phyloP scores from a whole-genome alignment of 2,329 filamentous ascomycete species.

The Sordariomycetes sp. region DNA sequence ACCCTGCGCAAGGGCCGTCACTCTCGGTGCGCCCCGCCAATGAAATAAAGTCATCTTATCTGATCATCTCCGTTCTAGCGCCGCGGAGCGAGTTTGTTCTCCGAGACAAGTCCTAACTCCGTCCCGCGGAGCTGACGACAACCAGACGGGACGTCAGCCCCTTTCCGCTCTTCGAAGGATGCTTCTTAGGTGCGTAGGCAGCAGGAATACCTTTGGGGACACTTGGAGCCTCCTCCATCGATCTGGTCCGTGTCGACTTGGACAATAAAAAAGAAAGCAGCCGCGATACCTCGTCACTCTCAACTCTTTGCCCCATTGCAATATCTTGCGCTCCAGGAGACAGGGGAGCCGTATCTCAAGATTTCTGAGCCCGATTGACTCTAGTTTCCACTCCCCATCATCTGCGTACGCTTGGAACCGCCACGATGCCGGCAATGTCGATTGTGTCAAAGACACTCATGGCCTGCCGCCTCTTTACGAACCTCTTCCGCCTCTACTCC shows the following conservation, averaged over 20 bases:
- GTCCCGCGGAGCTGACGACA: background rate
- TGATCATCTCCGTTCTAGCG: conserved; percentile 1
- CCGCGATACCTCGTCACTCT: too few relatives aligned
- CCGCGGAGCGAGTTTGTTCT: background rate
- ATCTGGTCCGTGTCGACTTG: too few relatives aligned
- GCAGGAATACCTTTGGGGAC: too few relatives aligned
- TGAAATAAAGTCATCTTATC: conserved; percentile 2
- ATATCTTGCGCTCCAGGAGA: too few relatives aligned
- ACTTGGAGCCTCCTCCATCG: too few relatives aligned
- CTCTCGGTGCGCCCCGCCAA: too few relatives aligned
- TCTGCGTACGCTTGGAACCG: background rate
- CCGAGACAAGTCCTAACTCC: background rate
- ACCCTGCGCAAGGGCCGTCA: too few relatives aligned
- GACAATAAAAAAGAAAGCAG: too few relatives aligned
- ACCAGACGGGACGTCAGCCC: background rate
- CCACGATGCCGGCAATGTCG: background rate
- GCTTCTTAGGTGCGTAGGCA: too few relatives aligned
- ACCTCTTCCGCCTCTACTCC: conserved; percentile 13
- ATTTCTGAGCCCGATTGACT: background rate
- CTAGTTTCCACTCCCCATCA: background rate
- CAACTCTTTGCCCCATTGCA: too few relatives aligned
- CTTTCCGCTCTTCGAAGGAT: background rate
- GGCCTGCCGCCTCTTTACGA: conserved; percentile 16
- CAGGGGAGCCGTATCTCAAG: background rate
- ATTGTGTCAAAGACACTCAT: conserved; percentile 17